These are phyloP conservation scores for Ganoderma lucidum DNA, from an alignment of 1,284 basidiomycete species.

Conservation along the genomic window DNA sequence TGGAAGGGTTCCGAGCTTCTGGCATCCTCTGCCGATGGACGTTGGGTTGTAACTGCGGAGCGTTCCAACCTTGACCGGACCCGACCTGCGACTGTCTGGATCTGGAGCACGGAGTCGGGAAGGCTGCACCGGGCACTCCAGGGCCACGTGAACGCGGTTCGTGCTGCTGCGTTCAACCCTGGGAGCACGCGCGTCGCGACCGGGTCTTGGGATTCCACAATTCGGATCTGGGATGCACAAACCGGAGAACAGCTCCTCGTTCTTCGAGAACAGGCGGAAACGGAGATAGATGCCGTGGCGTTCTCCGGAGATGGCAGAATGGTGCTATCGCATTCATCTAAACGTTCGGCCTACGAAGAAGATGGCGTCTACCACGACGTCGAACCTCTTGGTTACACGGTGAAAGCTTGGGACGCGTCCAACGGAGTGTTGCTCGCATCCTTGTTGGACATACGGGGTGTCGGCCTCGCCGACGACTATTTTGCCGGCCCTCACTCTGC, in stretches of 20 bases:
- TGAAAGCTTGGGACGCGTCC: not conserved
- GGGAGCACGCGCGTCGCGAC: not conserved
- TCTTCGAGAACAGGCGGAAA: not conserved
- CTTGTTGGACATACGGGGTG: too few species aligned
- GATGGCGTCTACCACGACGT: not conserved
- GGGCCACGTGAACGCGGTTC: not conserved
- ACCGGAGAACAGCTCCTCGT: not conserved
- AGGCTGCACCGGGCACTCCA: not conserved
- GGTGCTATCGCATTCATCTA: not conserved
- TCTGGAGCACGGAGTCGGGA: not conserved
- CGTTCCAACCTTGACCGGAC: too few species aligned
- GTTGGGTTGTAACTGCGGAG: not conserved
- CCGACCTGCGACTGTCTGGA: not conserved
- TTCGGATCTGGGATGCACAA: not conserved
- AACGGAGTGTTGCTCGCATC: not conserved
- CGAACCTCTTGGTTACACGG: not conserved
- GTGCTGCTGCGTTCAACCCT: not conserved
- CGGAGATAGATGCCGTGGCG: not conserved
- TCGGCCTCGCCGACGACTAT: too few species aligned
- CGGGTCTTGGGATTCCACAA: not conserved
- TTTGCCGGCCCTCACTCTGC: not conserved
- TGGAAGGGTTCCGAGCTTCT: not conserved
- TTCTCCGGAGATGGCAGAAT: not conserved
- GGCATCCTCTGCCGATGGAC: not conserved
- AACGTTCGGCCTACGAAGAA: rapidly evolving